These are phyloP conservation scores for Picea abies DNA, from an alignment of 83 land plant species.

Conservation along the genomic window DNA sequence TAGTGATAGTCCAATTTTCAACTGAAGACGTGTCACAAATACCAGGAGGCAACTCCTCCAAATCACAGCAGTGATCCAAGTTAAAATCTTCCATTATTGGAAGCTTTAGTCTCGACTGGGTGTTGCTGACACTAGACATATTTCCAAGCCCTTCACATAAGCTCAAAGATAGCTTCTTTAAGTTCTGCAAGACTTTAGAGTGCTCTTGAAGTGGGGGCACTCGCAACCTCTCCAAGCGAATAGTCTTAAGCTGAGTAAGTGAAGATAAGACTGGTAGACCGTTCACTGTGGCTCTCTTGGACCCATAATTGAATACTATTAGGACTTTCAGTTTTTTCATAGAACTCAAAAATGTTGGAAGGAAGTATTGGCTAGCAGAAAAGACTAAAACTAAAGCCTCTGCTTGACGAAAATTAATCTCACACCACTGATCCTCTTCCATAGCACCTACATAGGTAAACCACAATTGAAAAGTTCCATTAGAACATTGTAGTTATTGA, in stretches of 20 bases:
- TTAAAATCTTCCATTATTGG: conserved; percentile 48
- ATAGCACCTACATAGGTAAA: conserved; percentile 42
- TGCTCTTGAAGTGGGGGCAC: conserved; percentile 24
- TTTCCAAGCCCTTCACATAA: conserved; percentile 38
- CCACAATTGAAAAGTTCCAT: too few relatives aligned
- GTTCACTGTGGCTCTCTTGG: conserved; percentile 26
- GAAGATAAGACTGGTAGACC: conserved; percentile 34
- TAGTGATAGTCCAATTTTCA: conserved; percentile 37
- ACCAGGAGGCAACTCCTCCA: conserved; percentile 41
- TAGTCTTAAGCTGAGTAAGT: conserved; percentile 35
- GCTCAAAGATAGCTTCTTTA: conserved; percentile 43
- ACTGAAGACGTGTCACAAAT: conserved; percentile 31
- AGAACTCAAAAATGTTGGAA: conserved; percentile 49
- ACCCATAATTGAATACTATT: conserved; percentile 33
- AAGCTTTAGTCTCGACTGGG: conserved; percentile 17
- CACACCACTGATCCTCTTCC: conserved; percentile 51
- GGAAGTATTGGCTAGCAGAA: conserved; percentile 39
- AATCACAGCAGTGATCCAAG: too few relatives aligned
- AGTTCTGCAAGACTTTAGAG: background rate
- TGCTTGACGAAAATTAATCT: conserved; percentile 50
- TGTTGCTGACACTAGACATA: conserved; percentile 15
- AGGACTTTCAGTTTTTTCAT: conserved; percentile 61
- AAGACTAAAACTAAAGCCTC: conserved; percentile 62
- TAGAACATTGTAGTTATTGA: background rate
- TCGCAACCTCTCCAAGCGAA: conserved; percentile 48